These are phyloP conservation scores for Laetiporus sulphureus DNA, from an alignment of 1,284 basidiomycete species.

Conservation along the genomic window DNA sequence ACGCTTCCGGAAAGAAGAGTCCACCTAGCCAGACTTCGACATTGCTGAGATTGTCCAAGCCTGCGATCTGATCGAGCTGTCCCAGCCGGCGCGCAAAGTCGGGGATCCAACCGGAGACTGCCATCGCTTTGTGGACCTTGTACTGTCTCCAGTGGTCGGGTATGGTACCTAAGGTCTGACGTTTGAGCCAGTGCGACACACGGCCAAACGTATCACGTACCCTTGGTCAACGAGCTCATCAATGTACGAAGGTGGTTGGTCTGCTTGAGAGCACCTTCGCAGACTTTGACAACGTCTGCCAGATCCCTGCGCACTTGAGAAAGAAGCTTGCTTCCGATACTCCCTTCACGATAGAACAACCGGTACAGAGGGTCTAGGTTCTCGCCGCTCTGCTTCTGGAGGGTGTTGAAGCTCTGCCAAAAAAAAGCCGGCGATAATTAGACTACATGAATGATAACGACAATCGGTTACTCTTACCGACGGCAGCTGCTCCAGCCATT, in stretches of 20 bases:
- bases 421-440: too few species aligned
- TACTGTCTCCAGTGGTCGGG: conserved; percentile 85
- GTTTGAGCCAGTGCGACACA: conserved; percentile 4
- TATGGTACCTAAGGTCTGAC: conserved; percentile 68
- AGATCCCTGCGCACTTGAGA: conserved; percentile 77
- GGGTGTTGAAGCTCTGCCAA: conserved; percentile 51
- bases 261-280: conserved; percentile 84
- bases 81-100: conserved; percentile 73
- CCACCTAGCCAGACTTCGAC: conserved; percentile 88
- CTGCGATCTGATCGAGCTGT: conserved; percentile 76
- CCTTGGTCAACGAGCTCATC: conserved; percentile 86
- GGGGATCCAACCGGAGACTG: conserved; percentile 80
- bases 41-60: conserved; percentile 58
- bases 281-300: conserved; percentile 75
- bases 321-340: conserved; percentile 72
- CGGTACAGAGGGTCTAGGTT: conserved; percentile 82
- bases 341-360: conserved; percentile 85
- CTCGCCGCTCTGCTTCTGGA: conserved; percentile 59
- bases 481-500: conserved; percentile 78
- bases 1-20: conserved; percentile 93
- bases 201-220: conserved; percentile 31
- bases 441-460: conserved; percentile 4
- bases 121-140: conserved; percentile 78
- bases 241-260: conserved; percentile 88
- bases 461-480: conserved; percentile 39